A percentile compares a stretch with the other conserved stretches of the same genome.
phyloP scores from a whole-genome alignment of 2,329 filamentous ascomycete genomes.

The Ramularia endophylla region DNA sequence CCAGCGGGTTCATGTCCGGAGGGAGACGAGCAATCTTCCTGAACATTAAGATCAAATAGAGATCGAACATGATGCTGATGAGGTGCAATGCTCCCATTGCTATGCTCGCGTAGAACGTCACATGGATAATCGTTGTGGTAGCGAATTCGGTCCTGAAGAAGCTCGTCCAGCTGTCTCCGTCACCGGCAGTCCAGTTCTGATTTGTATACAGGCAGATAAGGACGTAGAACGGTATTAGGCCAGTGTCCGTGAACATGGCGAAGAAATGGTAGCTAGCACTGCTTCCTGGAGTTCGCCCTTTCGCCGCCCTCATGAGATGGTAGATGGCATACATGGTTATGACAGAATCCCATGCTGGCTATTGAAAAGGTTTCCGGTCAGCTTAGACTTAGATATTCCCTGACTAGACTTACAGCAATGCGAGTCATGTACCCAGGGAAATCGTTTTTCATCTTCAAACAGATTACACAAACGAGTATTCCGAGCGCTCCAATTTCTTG shows the following conservation, averaged over 20 bases:
- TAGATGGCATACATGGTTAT: constrained; percentile 72
- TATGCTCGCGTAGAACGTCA: constrained; percentile 63
- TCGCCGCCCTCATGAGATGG: constrained; percentile 67
- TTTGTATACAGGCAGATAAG: constrained; percentile 53
- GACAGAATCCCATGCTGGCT: constrained; percentile 71
- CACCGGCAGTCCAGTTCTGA: constrained; percentile 46
- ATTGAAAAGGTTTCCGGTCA: neutral
- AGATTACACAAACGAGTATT: constrained; percentile 67
- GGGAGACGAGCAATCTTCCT: constrained; percentile 74
- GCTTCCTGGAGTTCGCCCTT: constrained; percentile 67
- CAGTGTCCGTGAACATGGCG: constrained; percentile 65
- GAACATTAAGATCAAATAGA: constrained; percentile 75
- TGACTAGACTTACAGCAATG: constrained; percentile 22
- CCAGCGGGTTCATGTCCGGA: constrained; percentile 92
- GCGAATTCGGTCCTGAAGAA: constrained; percentile 53
- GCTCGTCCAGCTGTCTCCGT: constrained; percentile 58
- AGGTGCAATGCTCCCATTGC: constrained; percentile 62
- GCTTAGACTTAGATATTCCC: neutral
- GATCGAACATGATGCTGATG: constrained; percentile 61
- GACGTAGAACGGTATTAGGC: constrained; percentile 57
- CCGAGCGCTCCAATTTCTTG: constrained; percentile 65
- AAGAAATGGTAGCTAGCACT: constrained; percentile 89
- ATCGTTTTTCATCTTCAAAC: constrained; percentile 54
- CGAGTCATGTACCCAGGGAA: constrained; percentile 23
- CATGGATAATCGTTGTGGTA: constrained; percentile 54